These are phyloP conservation scores for Viola odorata DNA, from an alignment of 345 rosid species.

Conservation along the genomic window DNA sequence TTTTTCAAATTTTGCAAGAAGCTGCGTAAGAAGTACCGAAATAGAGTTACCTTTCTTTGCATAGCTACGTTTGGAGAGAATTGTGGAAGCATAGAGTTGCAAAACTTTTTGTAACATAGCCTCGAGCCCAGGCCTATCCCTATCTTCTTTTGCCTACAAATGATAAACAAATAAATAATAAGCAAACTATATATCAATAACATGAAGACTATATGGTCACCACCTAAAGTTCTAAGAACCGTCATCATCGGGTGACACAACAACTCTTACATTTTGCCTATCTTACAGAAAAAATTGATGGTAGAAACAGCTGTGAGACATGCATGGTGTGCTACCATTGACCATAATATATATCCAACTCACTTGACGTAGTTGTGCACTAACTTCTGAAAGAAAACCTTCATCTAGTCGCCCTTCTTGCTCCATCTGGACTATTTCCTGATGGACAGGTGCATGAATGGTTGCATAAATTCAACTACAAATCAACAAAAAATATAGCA, in stretches of 20 bases:
- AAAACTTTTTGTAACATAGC: slow-evolving; percentile 93
- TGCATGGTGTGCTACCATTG: no score
- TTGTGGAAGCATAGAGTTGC: slow-evolving; percentile 72
- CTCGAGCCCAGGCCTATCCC: slow-evolving; percentile 80
- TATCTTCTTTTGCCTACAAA: slow-evolving; percentile 81
- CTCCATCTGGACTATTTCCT: slow-evolving; percentile 69
- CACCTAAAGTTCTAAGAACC: not conserved
- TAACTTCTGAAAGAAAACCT: slow-evolving; percentile 90
- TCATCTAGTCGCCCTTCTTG: slow-evolving; percentile 81
- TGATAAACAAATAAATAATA: slow-evolving; percentile 3
- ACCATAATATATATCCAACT: slow-evolving; percentile 8
- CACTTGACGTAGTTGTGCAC: slow-evolving; percentile 82
- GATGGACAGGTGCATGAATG: slow-evolving; percentile 10
- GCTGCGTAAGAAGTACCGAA: not conserved
- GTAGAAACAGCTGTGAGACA: no score
- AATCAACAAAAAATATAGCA: slow-evolving; percentile 1
- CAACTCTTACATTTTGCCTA: no score
- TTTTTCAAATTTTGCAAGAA: no score
- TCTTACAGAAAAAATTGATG: no score
- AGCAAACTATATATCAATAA: no score
- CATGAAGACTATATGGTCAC: no score
- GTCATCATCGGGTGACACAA: no score
- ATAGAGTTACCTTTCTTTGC: slow-evolving; percentile 67
- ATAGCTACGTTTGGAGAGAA: slow-evolving; percentile 86
- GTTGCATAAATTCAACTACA: not conserved